Conservation (phyloP, 2,329 filamentous ascomycete genomes). For the Arthrobotrys sinensis region DNA sequence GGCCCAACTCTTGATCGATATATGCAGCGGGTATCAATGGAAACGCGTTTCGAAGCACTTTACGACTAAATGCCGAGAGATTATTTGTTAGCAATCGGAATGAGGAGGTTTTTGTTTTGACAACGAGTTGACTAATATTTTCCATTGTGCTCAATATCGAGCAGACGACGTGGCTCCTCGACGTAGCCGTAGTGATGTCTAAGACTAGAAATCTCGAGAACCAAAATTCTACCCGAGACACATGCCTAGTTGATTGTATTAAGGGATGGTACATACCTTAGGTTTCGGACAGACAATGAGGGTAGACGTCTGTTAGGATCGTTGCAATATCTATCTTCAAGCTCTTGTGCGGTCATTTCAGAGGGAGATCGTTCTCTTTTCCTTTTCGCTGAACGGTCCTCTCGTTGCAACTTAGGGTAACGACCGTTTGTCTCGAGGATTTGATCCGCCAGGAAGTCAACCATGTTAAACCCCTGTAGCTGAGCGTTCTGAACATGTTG, state of each 20-base stretch:
- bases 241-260: not conserved
- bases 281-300: constrained; percentile 38
- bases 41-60: constrained; percentile 66
- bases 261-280: constrained; percentile 34
- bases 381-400: constrained; percentile 66
- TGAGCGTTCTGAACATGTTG: constrained; percentile 50
- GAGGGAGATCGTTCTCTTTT: constrained; percentile 66
- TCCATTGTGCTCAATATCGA: constrained; percentile 47
- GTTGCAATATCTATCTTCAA: constrained; percentile 64
- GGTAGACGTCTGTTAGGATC: constrained; percentile 63
- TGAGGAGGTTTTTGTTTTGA: not conserved
- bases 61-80: constrained; percentile 62
- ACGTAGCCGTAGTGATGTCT: not conserved
- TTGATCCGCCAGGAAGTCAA: constrained; percentile 68
- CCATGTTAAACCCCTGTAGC: constrained; percentile 64
- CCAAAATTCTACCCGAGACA: not conserved
- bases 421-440: constrained; percentile 67
- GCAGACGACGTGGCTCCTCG: not conserved
- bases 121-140: constrained; percentile 18
- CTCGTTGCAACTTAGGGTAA: constrained; percentile 70
- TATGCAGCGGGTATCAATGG: constrained; percentile 66
- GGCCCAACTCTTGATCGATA: constrained; percentile 66
- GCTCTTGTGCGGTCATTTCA: constrained; percentile 63
- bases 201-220: not conserved
- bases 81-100: constrained; percentile 47